These are phyloP conservation scores for Lipomyces sp. DNA, from an alignment of 805 yeast genomes.

Conservation along the genomic window DNA sequence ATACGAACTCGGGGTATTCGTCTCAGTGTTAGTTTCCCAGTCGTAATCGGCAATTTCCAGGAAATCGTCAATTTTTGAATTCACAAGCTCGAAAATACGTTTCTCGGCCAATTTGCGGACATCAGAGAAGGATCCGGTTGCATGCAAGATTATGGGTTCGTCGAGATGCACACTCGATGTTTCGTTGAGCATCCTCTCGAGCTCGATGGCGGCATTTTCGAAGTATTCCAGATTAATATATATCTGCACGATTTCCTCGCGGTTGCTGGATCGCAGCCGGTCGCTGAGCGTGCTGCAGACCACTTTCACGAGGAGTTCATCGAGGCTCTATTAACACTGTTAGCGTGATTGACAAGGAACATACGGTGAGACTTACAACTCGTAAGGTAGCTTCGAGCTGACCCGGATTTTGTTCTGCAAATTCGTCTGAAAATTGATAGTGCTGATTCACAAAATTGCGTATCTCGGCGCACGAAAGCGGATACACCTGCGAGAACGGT, in stretches of 20 bases:
- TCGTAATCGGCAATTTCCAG: slow-evolving; percentile 85
- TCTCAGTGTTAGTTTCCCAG: slow-evolving; percentile 59
- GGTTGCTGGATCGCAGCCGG: slow-evolving; percentile 70
- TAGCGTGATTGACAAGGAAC: background rate
- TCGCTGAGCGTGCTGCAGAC: slow-evolving; percentile 67
- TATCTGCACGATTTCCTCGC: slow-evolving; percentile 90
- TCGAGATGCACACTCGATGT: slow-evolving; percentile 40
- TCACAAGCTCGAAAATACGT: slow-evolving; percentile 80
- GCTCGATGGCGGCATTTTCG: slow-evolving; percentile 70
- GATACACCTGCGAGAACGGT: slow-evolving; percentile 88
- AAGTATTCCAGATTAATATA: slow-evolving; percentile 87
- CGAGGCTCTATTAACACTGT: slow-evolving; percentile 53
- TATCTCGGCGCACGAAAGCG: slow-evolving; percentile 79
- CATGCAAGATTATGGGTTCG: slow-evolving; percentile 25
- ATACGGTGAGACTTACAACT: slow-evolving; percentile 39
- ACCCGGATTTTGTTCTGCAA: slow-evolving; percentile 66
- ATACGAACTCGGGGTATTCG: slow-evolving; percentile 69
- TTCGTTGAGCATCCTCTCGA: slow-evolving; percentile 53
- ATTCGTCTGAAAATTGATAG: slow-evolving; percentile 65
- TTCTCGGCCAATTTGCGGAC: slow-evolving; percentile 77
- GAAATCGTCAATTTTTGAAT: slow-evolving; percentile 75
- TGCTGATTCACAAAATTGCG: slow-evolving; percentile 68
- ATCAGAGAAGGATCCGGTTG: slow-evolving; percentile 33
- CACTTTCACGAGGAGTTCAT: slow-evolving; percentile 66
- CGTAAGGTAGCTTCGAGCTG: slow-evolving; percentile 61